Evolutionary conservation across 139 green algal species (phyloP).

Genomic region (Desmodesmus armatus): DNA sequence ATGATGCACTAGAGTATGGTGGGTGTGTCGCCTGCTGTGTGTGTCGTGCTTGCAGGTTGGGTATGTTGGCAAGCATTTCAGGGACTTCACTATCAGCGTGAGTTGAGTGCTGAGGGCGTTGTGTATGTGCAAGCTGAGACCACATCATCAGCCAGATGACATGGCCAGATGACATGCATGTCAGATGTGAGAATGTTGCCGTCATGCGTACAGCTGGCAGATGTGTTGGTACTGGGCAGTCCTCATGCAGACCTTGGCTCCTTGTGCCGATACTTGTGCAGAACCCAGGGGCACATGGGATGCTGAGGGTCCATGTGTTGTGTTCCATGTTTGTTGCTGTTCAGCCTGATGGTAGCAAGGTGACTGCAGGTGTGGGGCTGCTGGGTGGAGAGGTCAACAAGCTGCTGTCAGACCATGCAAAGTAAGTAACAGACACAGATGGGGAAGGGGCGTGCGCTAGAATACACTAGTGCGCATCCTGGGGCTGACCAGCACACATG

Average conservation of each 20-base stretch:
- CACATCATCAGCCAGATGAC: too few relatives aligned
- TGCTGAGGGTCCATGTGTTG: too few relatives aligned
- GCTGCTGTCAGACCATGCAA: slow-evolving; percentile 70
- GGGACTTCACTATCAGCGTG: slow-evolving; percentile 88
- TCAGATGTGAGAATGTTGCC: background rate
- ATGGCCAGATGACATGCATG: too few relatives aligned
- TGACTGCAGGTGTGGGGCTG: slow-evolving; percentile 94
- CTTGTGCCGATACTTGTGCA: background rate
- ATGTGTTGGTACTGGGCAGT: too few relatives aligned
- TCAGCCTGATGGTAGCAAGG: slow-evolving; percentile 86
- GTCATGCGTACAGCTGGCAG: background rate
- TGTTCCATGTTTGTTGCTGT: too few relatives aligned
- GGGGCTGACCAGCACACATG: background rate
- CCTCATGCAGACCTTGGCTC: background rate
- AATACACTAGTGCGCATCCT: background rate
- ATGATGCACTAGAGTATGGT: slow-evolving; percentile 54
- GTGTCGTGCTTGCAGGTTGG: background rate
- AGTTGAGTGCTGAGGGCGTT: too few relatives aligned
- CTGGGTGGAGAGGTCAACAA: slow-evolving; percentile 96
- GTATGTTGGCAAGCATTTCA: slow-evolving; percentile 95
- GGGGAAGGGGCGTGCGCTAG: background rate
- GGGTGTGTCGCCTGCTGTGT: background rate
- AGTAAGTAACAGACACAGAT: background rate
- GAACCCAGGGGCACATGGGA: too few relatives aligned
- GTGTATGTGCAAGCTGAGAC: too few relatives aligned